Percentiles rank a stretch among this genome's conserved stretches.
phyloP scores from a whole-genome alignment of 2,329 filamentous ascomycete genomes.

The Aulographum hederae region DNA sequence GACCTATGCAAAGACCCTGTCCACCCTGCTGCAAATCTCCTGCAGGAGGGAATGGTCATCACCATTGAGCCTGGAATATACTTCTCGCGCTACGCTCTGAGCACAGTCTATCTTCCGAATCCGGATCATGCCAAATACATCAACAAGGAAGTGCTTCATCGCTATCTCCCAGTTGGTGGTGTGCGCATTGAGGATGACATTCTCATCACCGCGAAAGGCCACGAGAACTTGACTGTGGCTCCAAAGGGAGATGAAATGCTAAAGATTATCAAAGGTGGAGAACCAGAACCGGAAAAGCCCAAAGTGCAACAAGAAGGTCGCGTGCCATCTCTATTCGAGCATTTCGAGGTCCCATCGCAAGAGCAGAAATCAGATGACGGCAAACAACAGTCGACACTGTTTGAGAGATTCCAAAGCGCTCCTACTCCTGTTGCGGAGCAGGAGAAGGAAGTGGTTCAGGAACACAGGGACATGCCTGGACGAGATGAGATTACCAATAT shows the following conservation, averaged over 20 bases:
- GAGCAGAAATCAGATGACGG: background rate
- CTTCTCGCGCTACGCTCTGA: slow-evolving; percentile 79
- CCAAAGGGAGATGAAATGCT: slow-evolving; percentile 51
- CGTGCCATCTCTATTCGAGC: too few species aligned
- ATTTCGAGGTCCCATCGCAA: too few species aligned
- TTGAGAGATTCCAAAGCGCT: too few species aligned
- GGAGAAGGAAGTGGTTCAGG: too few species aligned
- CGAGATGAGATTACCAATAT: too few species aligned
- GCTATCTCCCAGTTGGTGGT: slow-evolving; percentile 69
- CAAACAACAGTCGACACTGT: too few species aligned
- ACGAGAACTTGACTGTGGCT: slow-evolving; percentile 55
- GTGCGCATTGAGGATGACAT: slow-evolving; percentile 60
- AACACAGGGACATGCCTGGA: too few species aligned
- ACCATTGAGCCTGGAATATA: slow-evolving; percentile 46
- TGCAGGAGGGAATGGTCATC: slow-evolving; percentile 36
- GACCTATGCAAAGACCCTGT: slow-evolving; percentile 14
- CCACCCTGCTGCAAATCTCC: slow-evolving; percentile 14
- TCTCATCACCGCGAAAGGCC: slow-evolving; percentile 48
- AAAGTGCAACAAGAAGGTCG: too few species aligned
- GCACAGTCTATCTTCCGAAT: slow-evolving; percentile 55
- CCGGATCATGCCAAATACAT: slow-evolving; percentile 60
- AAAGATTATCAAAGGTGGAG: slow-evolving; percentile 25
- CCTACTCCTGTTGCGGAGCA: too few species aligned
- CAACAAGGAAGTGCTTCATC: slow-evolving; percentile 50
- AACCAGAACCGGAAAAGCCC: background rate